phyloP scores from a whole-genome alignment of 2,329 filamentous ascomycete genomes.

The Aureobasidium namibiae region DNA sequence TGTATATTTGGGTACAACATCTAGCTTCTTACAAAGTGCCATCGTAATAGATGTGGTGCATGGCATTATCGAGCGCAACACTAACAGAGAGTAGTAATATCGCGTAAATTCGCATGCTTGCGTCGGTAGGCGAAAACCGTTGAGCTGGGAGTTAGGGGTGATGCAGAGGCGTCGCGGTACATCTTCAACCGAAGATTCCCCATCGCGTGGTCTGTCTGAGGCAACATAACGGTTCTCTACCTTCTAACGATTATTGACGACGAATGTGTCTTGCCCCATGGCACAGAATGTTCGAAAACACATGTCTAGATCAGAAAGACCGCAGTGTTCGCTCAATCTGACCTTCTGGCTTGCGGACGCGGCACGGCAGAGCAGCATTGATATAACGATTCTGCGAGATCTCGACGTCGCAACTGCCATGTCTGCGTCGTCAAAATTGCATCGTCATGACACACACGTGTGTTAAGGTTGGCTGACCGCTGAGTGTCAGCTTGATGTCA shows the following conservation, averaged over 20 bases:
- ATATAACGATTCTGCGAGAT: not conserved
- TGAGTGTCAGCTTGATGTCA: no score
- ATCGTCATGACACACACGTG: not conserved
- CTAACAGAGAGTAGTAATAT: not conserved
- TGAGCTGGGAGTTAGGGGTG: conserved; percentile 7
- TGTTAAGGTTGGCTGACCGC: not conserved
- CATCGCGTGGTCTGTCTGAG: conserved; percentile 8
- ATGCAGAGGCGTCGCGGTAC: conserved; percentile 7
- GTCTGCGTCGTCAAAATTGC: not conserved
- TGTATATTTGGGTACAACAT: no score
- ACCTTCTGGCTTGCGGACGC: not conserved
- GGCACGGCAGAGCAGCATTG: not conserved
- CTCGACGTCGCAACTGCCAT: not conserved
- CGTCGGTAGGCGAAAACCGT: not conserved
- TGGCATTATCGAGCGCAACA: not conserved
- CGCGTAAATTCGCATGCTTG: not conserved
- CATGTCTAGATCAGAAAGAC: not conserved
- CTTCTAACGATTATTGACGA: conserved; percentile 7
- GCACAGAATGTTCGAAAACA: not conserved
- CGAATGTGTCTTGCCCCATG: not conserved
- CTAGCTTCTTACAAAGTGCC: not conserved
- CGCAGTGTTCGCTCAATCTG: not conserved
- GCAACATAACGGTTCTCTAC: conserved; percentile 1
- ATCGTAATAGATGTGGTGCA: not conserved
- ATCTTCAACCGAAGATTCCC: conserved; percentile 6